Percentiles rank a stretch among this genome's conserved stretches.
phyloP scores from a whole-genome alignment of 306 rosid species.

The Carpinus fangiana region DNA sequence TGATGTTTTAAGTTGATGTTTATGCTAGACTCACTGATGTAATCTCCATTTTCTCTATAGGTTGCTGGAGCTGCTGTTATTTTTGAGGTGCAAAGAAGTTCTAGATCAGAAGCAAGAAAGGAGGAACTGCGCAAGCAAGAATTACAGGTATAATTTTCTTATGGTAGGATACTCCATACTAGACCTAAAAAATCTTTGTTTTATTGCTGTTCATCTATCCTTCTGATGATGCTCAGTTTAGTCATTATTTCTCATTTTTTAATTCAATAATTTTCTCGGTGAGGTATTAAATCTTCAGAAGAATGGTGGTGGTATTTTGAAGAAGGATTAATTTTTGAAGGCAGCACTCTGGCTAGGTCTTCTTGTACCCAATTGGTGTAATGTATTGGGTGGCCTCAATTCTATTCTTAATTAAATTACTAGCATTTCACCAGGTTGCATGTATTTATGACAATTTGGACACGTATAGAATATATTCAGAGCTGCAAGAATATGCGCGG shows the following conservation, averaged over 20 bases:
- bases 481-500: neutral
- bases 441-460: neutral
- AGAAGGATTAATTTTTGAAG: neutral
- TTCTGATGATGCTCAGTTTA: neutral
- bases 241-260: neutral
- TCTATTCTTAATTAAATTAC: neutral
- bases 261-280: neutral
- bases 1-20: neutral
- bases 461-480: neutral
- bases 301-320: neutral
- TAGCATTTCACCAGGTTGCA: constrained; percentile 3
- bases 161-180: neutral
- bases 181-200: neutral
- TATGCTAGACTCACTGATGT: neutral
- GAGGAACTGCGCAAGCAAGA: constrained; percentile 46
- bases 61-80: constrained; percentile 49
- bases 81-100: constrained; percentile 57
- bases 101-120: constrained; percentile 58
- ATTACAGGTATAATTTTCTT: constrained; percentile 35
- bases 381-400: neutral
- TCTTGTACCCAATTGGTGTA: neutral
- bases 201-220: neutral
- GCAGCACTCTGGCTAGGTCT: neutral
- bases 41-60: constrained; percentile 16
- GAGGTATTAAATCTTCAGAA: neutral